Percentiles rank a stretch among this genome's conserved stretches.
phyloP scores from a whole-genome alignment of 2,329 filamentous ascomycete species.

The Emericellopsis cladophorae region DNA sequence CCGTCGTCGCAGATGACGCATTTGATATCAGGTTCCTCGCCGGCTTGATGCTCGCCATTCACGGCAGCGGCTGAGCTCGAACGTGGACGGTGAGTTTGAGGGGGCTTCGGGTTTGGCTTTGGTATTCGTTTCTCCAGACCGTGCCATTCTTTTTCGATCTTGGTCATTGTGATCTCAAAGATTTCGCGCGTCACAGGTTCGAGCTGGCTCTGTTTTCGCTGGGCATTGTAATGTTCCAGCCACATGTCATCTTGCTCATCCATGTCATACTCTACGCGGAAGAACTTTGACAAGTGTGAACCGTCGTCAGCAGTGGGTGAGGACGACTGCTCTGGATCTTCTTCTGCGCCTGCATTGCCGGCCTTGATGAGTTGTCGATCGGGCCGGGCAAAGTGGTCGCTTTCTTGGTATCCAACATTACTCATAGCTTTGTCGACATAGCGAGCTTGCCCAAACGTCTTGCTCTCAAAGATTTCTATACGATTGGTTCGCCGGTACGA shows the following conservation, averaged over 20 bases:
- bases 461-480: slow-evolving; percentile 72
- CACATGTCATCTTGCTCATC: slow-evolving; percentile 98
- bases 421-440: slow-evolving; percentile 97
- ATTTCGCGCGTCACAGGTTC: slow-evolving; percentile 84
- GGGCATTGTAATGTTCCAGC: slow-evolving; percentile 72
- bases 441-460: slow-evolving; percentile 70
- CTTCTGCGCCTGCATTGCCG: slow-evolving; percentile 44
- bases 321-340: slow-evolving; percentile 37
- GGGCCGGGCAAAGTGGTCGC: slow-evolving; percentile 72
- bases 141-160: slow-evolving; percentile 98
- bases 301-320: slow-evolving; percentile 14
- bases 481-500: slow-evolving; percentile 66
- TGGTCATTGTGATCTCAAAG: slow-evolving; percentile 96
- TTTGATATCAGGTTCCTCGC: slow-evolving; percentile 93
- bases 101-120: slow-evolving; percentile 91
- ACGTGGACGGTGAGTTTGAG: slow-evolving; percentile 82
- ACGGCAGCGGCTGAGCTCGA: slow-evolving; percentile 92
- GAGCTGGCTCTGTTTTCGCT: slow-evolving; percentile 60
- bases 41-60: slow-evolving; percentile 72
- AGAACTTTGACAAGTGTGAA: slow-evolving; percentile 34
- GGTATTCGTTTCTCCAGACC: slow-evolving; percentile 91
- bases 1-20: slow-evolving; percentile 97
- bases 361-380: slow-evolving; percentile 59
- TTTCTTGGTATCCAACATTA: slow-evolving; percentile 91
- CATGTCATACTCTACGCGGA: slow-evolving; percentile 97